phyloP scores from a whole-genome alignment of 768 basidiomycete species.

The Suillus tomentosus region DNA sequence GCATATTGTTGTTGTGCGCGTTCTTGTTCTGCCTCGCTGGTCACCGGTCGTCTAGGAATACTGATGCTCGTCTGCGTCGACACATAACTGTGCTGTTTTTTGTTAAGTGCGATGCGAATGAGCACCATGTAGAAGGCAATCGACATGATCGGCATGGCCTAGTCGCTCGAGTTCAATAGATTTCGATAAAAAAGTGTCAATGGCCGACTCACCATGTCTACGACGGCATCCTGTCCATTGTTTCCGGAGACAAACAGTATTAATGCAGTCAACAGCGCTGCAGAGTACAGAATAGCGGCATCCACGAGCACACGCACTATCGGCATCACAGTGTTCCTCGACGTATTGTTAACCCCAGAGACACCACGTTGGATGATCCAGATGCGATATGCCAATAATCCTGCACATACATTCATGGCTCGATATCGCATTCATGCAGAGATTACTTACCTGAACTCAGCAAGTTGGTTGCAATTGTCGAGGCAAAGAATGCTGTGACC shows the following conservation, averaged over 20 bases:
- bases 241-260: conserved; percentile 8
- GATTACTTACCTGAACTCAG: conserved; percentile 11
- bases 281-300: conserved; percentile 13
- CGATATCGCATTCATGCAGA: too few species aligned
- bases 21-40: background rate
- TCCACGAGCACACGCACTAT: conserved; percentile 13
- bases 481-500: conserved; percentile 13
- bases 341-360: background rate
- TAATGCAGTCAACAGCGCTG: conserved; percentile 8
- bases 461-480: conserved; percentile 13
- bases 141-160: conserved; percentile 13
- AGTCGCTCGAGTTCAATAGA: background rate
- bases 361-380: conserved; percentile 8
- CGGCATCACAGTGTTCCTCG: background rate
- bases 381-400: conserved; percentile 15
- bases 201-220: conserved; percentile 20
- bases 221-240: conserved; percentile 11
- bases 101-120: conserved; percentile 8
- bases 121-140: conserved; percentile 17
- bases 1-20: background rate
- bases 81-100: background rate
- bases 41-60: background rate
- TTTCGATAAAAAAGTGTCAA: background rate
- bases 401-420: background rate
- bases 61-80: background rate